A percentile compares a stretch with the other conserved stretches of the same genome.
These are phyloP conservation scores for Xylaria sp. DNA, from an alignment of 2,329 filamentous ascomycete genomes.

Conservation along the genomic window DNA sequence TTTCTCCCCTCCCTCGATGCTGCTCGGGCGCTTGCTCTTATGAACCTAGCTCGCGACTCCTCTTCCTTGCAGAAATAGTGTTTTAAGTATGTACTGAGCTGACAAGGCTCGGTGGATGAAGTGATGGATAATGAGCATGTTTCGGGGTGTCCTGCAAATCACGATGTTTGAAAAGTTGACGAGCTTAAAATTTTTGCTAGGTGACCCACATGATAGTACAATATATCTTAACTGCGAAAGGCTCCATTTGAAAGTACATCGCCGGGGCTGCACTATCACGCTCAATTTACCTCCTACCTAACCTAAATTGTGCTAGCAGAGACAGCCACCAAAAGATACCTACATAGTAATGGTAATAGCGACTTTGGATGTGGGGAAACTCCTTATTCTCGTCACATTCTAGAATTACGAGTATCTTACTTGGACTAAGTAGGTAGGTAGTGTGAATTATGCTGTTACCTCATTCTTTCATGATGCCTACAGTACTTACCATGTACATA, in stretches of 20 bases:
- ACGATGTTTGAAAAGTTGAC: neutral
- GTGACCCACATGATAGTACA: slow-evolving; percentile 35
- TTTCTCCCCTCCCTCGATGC: neutral
- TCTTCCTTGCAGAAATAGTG: slow-evolving; percentile 4
- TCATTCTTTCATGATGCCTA: neutral
- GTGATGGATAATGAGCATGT: neutral
- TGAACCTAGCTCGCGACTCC: slow-evolving; percentile 15
- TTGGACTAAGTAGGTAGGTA: neutral
- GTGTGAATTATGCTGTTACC: neutral
- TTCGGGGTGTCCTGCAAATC: slow-evolving; percentile 12
- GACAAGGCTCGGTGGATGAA: slow-evolving; percentile 13
- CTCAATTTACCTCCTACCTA: neutral
- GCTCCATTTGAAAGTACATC: slow-evolving; percentile 18
- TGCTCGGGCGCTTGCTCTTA: slow-evolving; percentile 1
- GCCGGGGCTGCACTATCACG: slow-evolving; percentile 1
- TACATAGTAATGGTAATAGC: neutral
- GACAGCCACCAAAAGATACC: neutral
- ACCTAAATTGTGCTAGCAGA: neutral
- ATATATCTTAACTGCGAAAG: slow-evolving; percentile 5
- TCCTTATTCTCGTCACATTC: neutral
- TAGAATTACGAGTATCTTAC: neutral
- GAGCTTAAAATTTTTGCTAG: slow-evolving; percentile 31
- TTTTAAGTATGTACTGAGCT: neutral
- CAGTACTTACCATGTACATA: neutral
- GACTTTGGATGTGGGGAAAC: neutral